Evolutionary conservation across 441 rosid genomes (phyloP).

Genomic region (Adansonia gregorii): DNA sequence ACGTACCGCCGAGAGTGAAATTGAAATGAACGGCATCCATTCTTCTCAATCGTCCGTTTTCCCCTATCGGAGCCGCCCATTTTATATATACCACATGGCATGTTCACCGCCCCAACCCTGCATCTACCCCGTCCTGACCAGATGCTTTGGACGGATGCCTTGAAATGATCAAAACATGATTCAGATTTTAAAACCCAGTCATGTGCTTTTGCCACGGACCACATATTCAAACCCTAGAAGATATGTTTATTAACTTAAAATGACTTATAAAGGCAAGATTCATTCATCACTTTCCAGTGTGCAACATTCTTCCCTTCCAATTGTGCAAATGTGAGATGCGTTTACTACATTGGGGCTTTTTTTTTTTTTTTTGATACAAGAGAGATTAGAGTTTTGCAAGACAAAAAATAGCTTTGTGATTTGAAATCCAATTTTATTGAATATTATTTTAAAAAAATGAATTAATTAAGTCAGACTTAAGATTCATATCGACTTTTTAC

Average conservation of each 20-base stretch:
- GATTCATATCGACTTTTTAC: too few species aligned
- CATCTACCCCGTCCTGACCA: neutral
- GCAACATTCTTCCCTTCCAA: neutral
- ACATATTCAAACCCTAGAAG: neutral
- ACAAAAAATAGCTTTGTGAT: too few species aligned
- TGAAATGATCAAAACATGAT: neutral
- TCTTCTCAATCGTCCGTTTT: neutral
- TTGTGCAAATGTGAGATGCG: too few species aligned
- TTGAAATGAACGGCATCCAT: neutral
- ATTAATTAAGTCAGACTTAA: too few species aligned
- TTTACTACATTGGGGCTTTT: too few species aligned
- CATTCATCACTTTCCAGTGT: neutral
- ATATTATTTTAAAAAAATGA: too few species aligned
- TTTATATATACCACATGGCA: neutral
- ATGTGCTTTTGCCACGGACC: neutral
- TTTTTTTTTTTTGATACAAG: too few species aligned
- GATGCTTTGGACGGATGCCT: constrained; percentile 1
- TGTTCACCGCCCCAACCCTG: constrained; percentile 19
- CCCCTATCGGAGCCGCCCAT: constrained; percentile 14
- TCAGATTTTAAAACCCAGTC: neutral
- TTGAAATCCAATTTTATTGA: too few species aligned
- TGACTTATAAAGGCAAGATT: neutral
- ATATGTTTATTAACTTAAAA: too few species aligned
- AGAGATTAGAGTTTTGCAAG: too few species aligned
- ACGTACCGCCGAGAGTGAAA: neutral